These are phyloP conservation scores for Eimeria mitis DNA, from an alignment of 169 alveolate genomes.

Conservation along the genomic window DNA sequence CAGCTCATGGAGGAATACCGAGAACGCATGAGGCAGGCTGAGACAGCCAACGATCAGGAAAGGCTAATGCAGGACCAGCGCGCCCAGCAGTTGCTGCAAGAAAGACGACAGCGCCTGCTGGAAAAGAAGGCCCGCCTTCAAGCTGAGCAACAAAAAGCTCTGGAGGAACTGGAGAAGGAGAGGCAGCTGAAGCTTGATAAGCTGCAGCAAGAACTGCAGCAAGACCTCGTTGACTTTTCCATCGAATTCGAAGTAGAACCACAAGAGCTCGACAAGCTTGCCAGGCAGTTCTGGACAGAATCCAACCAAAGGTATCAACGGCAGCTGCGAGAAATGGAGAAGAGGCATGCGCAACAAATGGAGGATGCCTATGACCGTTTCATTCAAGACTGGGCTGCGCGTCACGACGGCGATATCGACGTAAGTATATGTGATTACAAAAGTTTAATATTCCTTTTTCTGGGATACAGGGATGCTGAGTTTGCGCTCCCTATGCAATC, in stretches of 20 bases:
- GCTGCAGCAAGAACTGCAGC: slow-evolving; percentile 49
- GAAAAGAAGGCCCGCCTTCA: slow-evolving; percentile 62
- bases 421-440: neutral
- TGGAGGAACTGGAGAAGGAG: slow-evolving; percentile 40
- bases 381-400: slow-evolving; percentile 17
- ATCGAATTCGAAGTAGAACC: slow-evolving; percentile 69
- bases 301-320: slow-evolving; percentile 38
- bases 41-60: slow-evolving; percentile 3
- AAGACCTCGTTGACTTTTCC: slow-evolving; percentile 67
- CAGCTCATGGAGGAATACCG: slow-evolving; percentile 23
- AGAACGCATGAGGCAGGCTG: slow-evolving; percentile 27
- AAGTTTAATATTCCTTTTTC: neutral
- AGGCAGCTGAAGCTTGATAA: slow-evolving; percentile 27
- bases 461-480: neutral
- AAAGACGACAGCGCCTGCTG: slow-evolving; percentile 51
- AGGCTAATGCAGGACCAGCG: slow-evolving; percentile 51
- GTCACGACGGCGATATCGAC: slow-evolving; percentile 28
- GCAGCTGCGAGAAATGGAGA: slow-evolving; percentile 64
- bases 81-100: slow-evolving; percentile 39
- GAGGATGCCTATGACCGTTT: slow-evolving; percentile 25
- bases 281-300: slow-evolving; percentile 52
- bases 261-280: slow-evolving; percentile 69
- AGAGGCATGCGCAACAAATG: slow-evolving; percentile 30
- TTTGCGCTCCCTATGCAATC: neutral
- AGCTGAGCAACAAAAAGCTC: slow-evolving; percentile 36